Evolutionary conservation across 148 eudicot genomes (phyloP).

Genomic region (Linanthus parryae): DNA sequence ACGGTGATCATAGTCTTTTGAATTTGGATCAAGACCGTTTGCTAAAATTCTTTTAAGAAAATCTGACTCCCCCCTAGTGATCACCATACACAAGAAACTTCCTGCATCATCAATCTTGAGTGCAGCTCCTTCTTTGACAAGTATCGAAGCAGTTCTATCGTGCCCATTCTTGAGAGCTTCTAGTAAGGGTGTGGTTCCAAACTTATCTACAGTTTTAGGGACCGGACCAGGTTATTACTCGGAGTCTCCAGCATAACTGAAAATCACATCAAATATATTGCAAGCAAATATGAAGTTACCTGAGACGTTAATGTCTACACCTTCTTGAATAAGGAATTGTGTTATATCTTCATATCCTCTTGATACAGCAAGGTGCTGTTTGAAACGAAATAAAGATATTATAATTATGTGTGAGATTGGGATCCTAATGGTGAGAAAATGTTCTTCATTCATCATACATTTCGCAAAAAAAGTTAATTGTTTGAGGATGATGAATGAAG

Average conservation of each 20-base stretch:
- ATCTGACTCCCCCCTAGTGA: slow-evolving; percentile 58
- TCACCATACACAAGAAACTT: slow-evolving; percentile 50
- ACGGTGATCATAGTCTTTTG: slow-evolving; percentile 66
- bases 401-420: too few species aligned
- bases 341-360: slow-evolving; percentile 63
- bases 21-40: slow-evolving; percentile 70
- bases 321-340: slow-evolving; percentile 55
- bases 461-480: too few species aligned
- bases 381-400: too few species aligned
- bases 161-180: slow-evolving; percentile 83
- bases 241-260: background rate
- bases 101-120: slow-evolving; percentile 60
- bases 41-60: slow-evolving; percentile 50
- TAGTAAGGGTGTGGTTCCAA: slow-evolving; percentile 70
- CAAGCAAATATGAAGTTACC: slow-evolving; percentile 27
- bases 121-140: slow-evolving; percentile 46
- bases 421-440: too few species aligned
- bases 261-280: background rate
- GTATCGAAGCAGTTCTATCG: slow-evolving; percentile 60
- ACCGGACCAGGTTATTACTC: too few species aligned
- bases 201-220: slow-evolving; percentile 58
- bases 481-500: too few species aligned
- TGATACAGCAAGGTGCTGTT: slow-evolving; percentile 89
- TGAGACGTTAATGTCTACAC: slow-evolving; percentile 49
- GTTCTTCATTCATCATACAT: too few species aligned